Evolutionary conservation across 257 asterid species (phyloP).

Genomic region (Plectranthus barbatus): DNA sequence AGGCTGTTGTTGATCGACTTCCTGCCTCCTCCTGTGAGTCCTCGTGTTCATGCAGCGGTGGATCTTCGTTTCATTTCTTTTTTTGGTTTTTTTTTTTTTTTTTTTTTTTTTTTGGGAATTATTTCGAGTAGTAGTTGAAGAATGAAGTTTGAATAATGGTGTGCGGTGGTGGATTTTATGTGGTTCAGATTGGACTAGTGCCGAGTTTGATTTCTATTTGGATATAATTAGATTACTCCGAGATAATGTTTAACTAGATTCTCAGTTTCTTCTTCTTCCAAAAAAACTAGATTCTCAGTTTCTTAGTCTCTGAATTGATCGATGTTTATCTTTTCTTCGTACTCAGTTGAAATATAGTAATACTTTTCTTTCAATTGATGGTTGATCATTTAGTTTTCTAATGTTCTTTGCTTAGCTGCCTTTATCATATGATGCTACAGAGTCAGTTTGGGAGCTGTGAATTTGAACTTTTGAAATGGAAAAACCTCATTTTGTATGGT

Average conservation of each 20-base stretch:
- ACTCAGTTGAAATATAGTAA: too few species aligned
- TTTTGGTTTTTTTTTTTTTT: neutral
- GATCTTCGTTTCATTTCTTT: neutral
- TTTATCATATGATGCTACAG: too few species aligned
- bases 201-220: neutral
- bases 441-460: constrained; percentile 6
- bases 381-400: neutral
- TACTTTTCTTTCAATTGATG: neutral
- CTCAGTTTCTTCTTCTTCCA: too few species aligned
- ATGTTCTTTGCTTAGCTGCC: neutral
- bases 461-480: neutral
- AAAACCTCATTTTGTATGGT: constrained; percentile 3
- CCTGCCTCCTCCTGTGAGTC: constrained; percentile 34
- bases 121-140: too few species aligned
- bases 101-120: too few species aligned
- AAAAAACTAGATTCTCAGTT: too few species aligned
- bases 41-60: neutral
- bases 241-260: neutral
- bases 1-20: constrained; percentile 22
- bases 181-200: neutral
- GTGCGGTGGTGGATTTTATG: neutral
- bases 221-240: neutral
- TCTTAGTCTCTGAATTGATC: neutral
- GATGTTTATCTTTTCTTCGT: neutral
- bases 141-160: neutral